These are phyloP conservation scores for Cystobasidium ongulense DNA, from an alignment of 768 basidiomycete species.

Conservation along the genomic window DNA sequence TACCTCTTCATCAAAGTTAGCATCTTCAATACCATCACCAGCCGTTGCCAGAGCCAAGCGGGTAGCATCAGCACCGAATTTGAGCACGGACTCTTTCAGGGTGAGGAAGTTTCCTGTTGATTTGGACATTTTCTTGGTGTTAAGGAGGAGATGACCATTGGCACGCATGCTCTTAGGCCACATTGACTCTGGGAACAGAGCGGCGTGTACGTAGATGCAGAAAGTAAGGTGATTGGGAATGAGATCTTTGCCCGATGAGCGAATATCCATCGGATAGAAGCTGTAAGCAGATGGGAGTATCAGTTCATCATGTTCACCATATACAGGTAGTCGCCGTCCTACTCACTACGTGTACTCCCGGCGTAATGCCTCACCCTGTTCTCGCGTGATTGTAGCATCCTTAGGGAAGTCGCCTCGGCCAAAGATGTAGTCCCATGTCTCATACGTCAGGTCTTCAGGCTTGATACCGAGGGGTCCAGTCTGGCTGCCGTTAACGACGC, in stretches of 20 bases:
- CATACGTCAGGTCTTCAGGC: slow-evolving; percentile 90
- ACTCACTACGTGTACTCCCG: slow-evolving; percentile 71
- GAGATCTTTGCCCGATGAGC: slow-evolving; percentile 95
- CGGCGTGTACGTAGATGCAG: slow-evolving; percentile 87
- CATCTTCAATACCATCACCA: slow-evolving; percentile 94
- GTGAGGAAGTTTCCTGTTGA: slow-evolving; percentile 93
- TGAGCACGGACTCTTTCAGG: slow-evolving; percentile 72
- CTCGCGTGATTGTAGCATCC: slow-evolving; percentile 57
- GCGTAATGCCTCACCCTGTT: slow-evolving; percentile 74
- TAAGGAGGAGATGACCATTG: slow-evolving; percentile 93
- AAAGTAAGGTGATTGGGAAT: slow-evolving; percentile 94
- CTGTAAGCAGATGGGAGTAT: not conserved
- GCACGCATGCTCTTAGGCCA: slow-evolving; percentile 88
- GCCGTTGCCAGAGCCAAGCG: slow-evolving; percentile 87
- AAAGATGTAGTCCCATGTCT: slow-evolving; percentile 92
- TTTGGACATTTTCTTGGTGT: slow-evolving; percentile 99
- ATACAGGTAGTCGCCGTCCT: not conserved
- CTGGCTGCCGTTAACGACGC: slow-evolving; percentile 59
- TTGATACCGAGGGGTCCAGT: slow-evolving; percentile 76
- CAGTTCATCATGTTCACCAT: not conserved
- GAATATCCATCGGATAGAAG: slow-evolving; percentile 96
- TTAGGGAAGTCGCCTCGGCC: slow-evolving; percentile 55
- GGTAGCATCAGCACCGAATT: slow-evolving; percentile 95
- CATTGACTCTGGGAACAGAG: slow-evolving; percentile 77
- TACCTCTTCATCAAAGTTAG: slow-evolving; percentile 97